Base-by-base conservation (phyloP, 257 asterid species). In the Penstemon newberryi region DNA sequence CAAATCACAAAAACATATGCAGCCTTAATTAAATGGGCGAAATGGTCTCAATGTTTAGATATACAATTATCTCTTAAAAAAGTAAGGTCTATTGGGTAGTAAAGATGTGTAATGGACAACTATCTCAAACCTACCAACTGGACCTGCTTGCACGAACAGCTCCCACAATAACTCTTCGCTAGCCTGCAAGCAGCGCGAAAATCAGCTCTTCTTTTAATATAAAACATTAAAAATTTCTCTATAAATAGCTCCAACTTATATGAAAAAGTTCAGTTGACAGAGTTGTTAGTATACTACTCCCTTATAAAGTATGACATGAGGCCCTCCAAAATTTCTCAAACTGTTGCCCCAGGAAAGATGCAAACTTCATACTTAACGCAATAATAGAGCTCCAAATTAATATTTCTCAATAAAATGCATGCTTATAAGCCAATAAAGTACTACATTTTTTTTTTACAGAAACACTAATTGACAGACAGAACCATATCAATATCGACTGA, bases 101-200 rank as follows among this genome's bases (percentile, higher is more conserved):
- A 9, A 63, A 65, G 38, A 38, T 7, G 38, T 36, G 12, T 33
- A 53, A n/a, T 9, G 7, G 8, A 49, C 25, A 67, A 46, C 58
- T 39, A 68, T 68, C 63, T 52, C 56, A 45, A 70, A 75, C 87
- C 6, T 80, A 92, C 98, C 97, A 65, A 92, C 97, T 37, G 98
- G 96, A 46, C 98, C 97, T 18, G 97, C 98, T 83, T 90, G 98
- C 75, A 92, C 97, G 76, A 92, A 88, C 70, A 92, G 71, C 81
- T 90, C 98, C 96, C 98, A 92, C 6, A 92, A 74, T 65, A 89
- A 77, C 84, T 90, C 98, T 77, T 92, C 98, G 62, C 95, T 65
- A 15, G 87, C 89, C 98, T 92, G 85, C 64, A 70, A 65, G 70
- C 47, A 51, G 41, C 54, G 75, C 37, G 46, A 13, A 56, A 58